Evolutionary conservation across 345 rosid species (phyloP), one percentile per base, ranked within the genome.

Genomic region (Citrus hindsii): DNA sequence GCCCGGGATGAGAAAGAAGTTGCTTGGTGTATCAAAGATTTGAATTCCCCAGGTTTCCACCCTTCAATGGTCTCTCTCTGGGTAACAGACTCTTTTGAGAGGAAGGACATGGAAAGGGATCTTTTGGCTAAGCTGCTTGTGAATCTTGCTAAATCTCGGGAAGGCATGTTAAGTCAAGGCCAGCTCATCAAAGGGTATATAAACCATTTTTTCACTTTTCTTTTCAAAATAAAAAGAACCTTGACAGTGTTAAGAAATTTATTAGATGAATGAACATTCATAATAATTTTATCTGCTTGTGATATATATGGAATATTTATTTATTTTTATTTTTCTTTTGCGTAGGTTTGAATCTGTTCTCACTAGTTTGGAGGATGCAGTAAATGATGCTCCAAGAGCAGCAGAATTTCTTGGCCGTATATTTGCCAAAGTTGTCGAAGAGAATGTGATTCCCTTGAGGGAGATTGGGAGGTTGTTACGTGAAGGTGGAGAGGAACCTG

Each of bases 21-120:
- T 73, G 93, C 85, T 59, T 80, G 84, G 33, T 93, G 99, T 91
- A 90, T 97, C 79, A 93, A 86, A 81, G 99, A 97, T 32, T 82
- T 97, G 79, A 91, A 91, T 77, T 93, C 92, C 2, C 89, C 92
- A 21, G 83, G 88, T 82, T 97, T 88, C 82, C 93, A 94, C 82
- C 93, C 99, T 19, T 79, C 93, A 65, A 89, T 94, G 98, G 82
- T 97, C 82, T 91, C 96, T 71, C 87, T 90, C 7, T 97, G 99
- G 99, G 92, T 97, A 4, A 86, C 85, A 3, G 98, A 97, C 89
- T 97, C 98, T 14, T 97, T 97, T 71, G 99, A 97, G 89, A 89
- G 98, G 85, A 93, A 94, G 85, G 97, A 92, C 82, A 76, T 81
- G 82, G 99, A 97, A 79, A 87, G 98, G 71, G 95, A 93, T 82